These are phyloP conservation scores for Ceratocystis papillata DNA, from an alignment of 2,329 filamentous ascomycete genomes.

Conservation along the genomic window DNA sequence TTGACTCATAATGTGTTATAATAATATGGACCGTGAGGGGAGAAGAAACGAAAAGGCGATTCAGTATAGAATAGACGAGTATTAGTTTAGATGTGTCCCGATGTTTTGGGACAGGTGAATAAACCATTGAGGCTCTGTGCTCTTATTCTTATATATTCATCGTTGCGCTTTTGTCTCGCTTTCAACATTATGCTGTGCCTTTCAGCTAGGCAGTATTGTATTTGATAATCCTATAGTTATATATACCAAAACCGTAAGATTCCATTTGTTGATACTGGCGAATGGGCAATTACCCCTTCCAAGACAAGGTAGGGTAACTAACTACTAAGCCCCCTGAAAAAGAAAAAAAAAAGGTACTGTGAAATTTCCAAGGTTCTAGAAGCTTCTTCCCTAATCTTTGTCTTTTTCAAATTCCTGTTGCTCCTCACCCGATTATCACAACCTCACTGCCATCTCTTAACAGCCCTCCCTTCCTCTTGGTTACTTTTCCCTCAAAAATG, in stretches of 20 bases:
- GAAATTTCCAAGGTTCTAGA: too few relatives aligned
- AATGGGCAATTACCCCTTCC: too few relatives aligned
- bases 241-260: too few relatives aligned
- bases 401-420: too few relatives aligned
- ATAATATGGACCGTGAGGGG: background rate
- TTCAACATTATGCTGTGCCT: background rate
- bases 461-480: background rate
- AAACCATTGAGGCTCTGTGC: background rate
- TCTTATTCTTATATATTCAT: background rate
- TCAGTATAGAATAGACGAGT: constrained; percentile 12
- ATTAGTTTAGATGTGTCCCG: background rate
- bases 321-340: too few relatives aligned
- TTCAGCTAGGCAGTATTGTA: too few relatives aligned
- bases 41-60: background rate
- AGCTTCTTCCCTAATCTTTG: too few relatives aligned
- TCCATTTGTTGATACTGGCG: too few relatives aligned
- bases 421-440: too few relatives aligned
- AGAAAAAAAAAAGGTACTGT: too few relatives aligned
- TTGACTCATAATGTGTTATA: background rate
- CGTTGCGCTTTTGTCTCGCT: background rate
- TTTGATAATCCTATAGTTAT: too few relatives aligned
- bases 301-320: too few relatives aligned
- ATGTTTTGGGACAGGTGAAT: background rate
- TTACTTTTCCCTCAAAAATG: background rate
- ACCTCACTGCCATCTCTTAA: background rate